Base-by-base conservation (phyloP, 306 rosid genomes). In the Vigna reflexopilosa region DNA sequence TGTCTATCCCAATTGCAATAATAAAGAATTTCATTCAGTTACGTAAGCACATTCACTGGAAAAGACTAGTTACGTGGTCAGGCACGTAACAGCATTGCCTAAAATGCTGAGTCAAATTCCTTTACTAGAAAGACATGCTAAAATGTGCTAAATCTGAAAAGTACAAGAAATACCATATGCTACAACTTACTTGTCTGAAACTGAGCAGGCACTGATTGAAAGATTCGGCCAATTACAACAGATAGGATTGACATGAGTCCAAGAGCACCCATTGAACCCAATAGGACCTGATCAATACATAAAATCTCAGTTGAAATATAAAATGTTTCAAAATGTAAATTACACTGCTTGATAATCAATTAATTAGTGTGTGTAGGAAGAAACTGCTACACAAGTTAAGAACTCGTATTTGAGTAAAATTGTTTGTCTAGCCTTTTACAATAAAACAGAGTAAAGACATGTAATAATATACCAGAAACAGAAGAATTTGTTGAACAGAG, bases 171-270 rank as follows among this genome's bases (percentile, higher is more conserved):
- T 47, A 54, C 56, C 28, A 80, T 61, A 30, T 50, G 38, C 54
- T 56, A 62, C 55, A 51, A 82, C 98, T 93, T 91, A 95, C 99
- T 95, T 80, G 99, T 95, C 85, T 95, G 97, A 76, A 95, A 93
- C 66, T 91, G 99, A 80, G 99, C 99, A 71, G 99, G 99, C 64
- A 95, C 98, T 54, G 98, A 88, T 56, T 93, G 93, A 82, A 95
- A 95, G 78, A 95, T 76, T 48, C 87, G 87, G 20, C 99, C 99
- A 68, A 95, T 95, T 71, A 90, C 86, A 80, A 93, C 98, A 15
- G 99, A 95, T 32, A 95, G 90, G 59, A 91, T 34, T 36, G 97
- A 83, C 98, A 95, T 93, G 61, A 95, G 98, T 12, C 91, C 87
- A 70, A 93, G 97, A 68, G 99, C 99, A 73, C 90, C 93, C 81